Evolutionary conservation across 208 protist species (phyloP).

Genomic region (Leishmania major): DNA sequence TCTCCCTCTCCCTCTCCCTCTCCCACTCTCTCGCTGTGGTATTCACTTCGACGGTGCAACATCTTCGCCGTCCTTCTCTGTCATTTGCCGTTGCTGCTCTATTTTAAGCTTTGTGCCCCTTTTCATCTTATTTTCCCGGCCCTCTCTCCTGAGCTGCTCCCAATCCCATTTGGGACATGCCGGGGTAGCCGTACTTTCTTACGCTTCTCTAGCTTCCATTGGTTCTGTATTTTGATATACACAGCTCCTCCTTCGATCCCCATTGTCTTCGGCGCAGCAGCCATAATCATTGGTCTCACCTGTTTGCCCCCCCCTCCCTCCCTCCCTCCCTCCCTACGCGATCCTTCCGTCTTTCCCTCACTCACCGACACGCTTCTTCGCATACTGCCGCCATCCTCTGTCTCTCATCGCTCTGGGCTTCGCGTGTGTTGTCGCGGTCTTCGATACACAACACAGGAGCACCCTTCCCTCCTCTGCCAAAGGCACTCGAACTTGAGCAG

Average conservation of each 20-base stretch:
- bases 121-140: background rate
- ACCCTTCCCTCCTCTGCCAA: background rate
- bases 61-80: background rate
- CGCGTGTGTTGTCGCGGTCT: background rate
- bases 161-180: background rate
- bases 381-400: background rate
- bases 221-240: slow-evolving; percentile 2
- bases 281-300: background rate
- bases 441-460: background rate
- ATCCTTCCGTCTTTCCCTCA: background rate
- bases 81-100: no score
- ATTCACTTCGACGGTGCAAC: background rate
- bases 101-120: background rate
- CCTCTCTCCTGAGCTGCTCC: background rate
- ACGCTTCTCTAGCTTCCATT: background rate
- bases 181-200: background rate
- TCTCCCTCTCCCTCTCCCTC: background rate
- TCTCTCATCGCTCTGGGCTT: background rate
- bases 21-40: background rate
- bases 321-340: background rate
- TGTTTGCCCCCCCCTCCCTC: background rate
- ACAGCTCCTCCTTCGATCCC: background rate
- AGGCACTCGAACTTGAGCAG: background rate
- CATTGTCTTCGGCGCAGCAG: background rate
- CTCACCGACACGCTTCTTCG: background rate